These are phyloP conservation scores for Cenchrus purpureus DNA, from an alignment of 176 grass and related monocot genomes.

Conservation along the genomic window DNA sequence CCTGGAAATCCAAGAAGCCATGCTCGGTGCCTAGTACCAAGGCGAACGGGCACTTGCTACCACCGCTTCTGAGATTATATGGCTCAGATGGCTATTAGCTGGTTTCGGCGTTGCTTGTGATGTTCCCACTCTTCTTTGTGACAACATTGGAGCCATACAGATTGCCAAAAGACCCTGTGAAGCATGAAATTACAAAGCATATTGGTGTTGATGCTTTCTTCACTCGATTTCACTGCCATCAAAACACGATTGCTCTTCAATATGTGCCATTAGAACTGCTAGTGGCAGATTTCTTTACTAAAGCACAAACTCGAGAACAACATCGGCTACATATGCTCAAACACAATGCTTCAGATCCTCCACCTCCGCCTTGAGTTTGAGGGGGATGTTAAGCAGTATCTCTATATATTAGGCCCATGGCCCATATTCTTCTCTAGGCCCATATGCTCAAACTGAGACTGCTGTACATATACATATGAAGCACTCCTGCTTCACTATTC, in stretches of 20 bases:
- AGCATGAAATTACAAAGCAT: neutral
- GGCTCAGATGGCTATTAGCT: too few species aligned
- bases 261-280: neutral
- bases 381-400: neutral
- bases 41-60: too few species aligned
- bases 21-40: too few species aligned
- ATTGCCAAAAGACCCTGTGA: neutral
- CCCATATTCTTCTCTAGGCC: too few species aligned
- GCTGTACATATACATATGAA: too few species aligned
- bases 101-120: too few species aligned
- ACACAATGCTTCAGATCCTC: neutral
- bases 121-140: neutral
- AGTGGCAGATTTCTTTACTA: neutral
- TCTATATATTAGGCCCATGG: too few species aligned
- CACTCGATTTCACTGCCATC: neutral
- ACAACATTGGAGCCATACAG: neutral
- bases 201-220: constrained; percentile 3
- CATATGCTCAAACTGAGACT: neutral
- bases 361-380: neutral
- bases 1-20: too few species aligned
- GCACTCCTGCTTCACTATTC: too few species aligned
- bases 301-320: neutral
- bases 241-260: neutral
- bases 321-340: neutral
- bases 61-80: too few species aligned